Evolutionary conservation across 1,139 yeast species (phyloP), one percentile per base, ranked within the genome.

Genomic region (Keqinozyma sinolaborantium): DNA sequence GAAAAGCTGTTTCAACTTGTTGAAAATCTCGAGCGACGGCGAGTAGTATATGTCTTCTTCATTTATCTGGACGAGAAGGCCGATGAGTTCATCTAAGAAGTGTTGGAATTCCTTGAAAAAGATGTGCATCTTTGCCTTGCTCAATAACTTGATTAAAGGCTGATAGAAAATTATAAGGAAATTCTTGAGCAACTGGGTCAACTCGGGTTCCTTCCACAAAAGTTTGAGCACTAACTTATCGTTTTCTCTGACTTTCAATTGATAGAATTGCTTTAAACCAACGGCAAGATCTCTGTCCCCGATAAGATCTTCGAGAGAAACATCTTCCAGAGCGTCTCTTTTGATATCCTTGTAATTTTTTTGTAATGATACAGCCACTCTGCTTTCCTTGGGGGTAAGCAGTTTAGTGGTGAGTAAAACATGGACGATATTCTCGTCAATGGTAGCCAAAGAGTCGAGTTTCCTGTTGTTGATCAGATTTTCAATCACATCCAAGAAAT

Each of bases 201-300:
- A 62, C 45, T 83, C 85, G 0, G 92, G 88, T 47, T 88, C 95
- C 33, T 79, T 79, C 94, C 96, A 86, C 29, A 90, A 58, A 48
- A 80, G 79, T 44, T 80, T 81, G 66, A 88, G 58, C 29, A 82
- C 61, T 34, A 79, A 77, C 52, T 86, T 87, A 51, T 90, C 97
- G 27, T 78, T 74, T 37, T 76, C 79, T 26, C 95, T 72, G 2
- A 85, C 63, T 43, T 74, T 73, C 14, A 84, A 58, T 41, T 75
- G 79, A 58, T 84, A 74, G 37, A 83, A 69, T 36, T 82, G 83
- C 43, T 70, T 80, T 24, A 79, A 53, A 40, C 71, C 65, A 3
- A 74, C 54, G 41, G 70, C 78, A 26, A 66, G 50, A 14, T 36
- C 42, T 4, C 16, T 16, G 14, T 25, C 8, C 16, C 24, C 9